Conservation (phyloP, 306 rosid species). For the Pyrus bretschneideri region DNA sequence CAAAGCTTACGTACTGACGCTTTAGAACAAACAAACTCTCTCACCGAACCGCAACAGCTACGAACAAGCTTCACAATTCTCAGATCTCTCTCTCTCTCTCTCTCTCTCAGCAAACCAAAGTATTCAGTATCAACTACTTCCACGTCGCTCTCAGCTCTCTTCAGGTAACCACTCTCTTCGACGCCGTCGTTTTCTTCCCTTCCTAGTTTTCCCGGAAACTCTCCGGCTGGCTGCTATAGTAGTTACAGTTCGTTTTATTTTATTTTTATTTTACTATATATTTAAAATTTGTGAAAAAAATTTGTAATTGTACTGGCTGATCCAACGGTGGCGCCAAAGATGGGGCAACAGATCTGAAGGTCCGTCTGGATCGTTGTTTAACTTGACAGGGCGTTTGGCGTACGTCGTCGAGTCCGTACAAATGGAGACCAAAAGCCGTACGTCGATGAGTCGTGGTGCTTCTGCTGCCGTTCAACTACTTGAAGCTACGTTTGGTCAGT, state of each 20-base stretch:
- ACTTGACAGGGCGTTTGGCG: constrained; percentile 8
- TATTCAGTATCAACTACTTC: neutral
- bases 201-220: neutral
- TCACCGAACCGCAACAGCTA: neutral
- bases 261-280: too few relatives aligned
- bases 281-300: neutral
- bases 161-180: neutral
- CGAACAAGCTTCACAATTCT: neutral
- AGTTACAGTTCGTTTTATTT: neutral
- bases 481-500: constrained; percentile 8
- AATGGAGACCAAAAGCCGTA: constrained; percentile 27
- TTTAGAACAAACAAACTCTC: neutral
- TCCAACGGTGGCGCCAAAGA: constrained; percentile 16
- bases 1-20: constrained; percentile 5
- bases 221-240: neutral
- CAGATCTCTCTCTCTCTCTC: constrained; percentile 4
- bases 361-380: neutral
- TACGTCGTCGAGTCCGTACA: constrained; percentile 21
- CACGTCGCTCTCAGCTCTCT: neutral
- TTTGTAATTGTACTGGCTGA: neutral
- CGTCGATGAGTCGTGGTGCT: neutral
- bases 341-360: constrained; percentile 27
- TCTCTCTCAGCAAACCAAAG: neutral
- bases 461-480: neutral
- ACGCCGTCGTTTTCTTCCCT: neutral